These are phyloP conservation scores for Globomyces pollinis-pini DNA, from an alignment of 192 early-diverging fungal species.

Conservation along the genomic window DNA sequence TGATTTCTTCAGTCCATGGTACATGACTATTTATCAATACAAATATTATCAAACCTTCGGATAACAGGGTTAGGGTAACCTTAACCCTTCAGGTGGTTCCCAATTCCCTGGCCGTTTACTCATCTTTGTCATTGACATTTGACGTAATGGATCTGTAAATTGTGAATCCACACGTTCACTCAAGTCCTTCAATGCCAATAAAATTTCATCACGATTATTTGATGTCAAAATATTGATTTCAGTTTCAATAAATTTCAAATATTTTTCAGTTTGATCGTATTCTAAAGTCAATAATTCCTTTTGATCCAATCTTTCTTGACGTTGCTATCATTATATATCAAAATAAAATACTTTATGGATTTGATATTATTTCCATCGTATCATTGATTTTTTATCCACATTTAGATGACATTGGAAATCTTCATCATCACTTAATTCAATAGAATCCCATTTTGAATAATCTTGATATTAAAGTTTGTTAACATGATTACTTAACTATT, in stretches of 20 bases:
- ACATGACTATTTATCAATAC: background rate
- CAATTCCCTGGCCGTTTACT: constrained; percentile 11
- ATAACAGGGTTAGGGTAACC: too few species aligned
- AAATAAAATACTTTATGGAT: too few species aligned
- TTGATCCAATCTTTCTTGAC: constrained; percentile 66
- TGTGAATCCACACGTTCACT: background rate
- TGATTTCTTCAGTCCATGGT: constrained; percentile 11
- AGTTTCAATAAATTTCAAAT: constrained; percentile 5
- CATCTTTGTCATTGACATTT: background rate
- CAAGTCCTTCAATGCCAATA: background rate
- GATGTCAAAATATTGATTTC: background rate
- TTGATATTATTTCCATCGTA: constrained; percentile 83
- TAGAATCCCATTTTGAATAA: constrained; percentile 12
- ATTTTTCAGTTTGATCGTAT: constrained; percentile 12
- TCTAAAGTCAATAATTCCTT: constrained; percentile 35
- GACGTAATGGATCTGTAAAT: constrained; percentile 7
- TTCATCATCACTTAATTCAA: constrained; percentile 15
- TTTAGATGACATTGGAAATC: constrained; percentile 54
- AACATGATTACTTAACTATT: too few species aligned
- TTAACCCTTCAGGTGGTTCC: constrained; percentile 8
- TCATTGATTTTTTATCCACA: constrained; percentile 79
- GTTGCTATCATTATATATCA: too few species aligned
- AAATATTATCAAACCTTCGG: too few species aligned
- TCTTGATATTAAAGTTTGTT: too few species aligned
- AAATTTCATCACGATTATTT: background rate